Evolutionary conservation across 176 grass and related monocot genomes (phyloP), one percentile per base, ranked within the genome.

Genomic region (Otatea glauca): DNA sequence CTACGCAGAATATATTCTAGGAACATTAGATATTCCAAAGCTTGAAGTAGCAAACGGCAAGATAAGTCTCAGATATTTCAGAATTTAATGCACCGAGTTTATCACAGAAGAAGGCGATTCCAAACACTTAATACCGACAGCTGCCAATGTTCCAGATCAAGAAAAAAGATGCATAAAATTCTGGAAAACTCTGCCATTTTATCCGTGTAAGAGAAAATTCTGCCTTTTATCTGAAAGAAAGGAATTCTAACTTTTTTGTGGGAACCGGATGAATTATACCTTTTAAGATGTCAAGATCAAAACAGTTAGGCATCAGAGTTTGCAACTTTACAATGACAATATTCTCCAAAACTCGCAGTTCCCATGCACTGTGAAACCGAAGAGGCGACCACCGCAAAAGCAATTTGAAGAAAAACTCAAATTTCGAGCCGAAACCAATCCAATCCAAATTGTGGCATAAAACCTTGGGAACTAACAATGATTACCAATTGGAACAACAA

Each of bases 281-380:
- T 84, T 91, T 91, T 87, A 37, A 42, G 62, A 74, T 75, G 89
- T 88, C 89, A 8, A 88, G 63, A 84, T 91, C 85, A 91, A 49
- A 88, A 71, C 84, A 51, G 81, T 91, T 90, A 85, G 69, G 73
- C 65, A 81, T 80, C 87, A 67, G 79, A 77, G 74, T 25, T 58
- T 79, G 84, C 79, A 51, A 86, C 84, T 90, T 90, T 79, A 78
- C 7, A 13, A 16, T 48, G 65, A 83, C 74, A 67, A 83, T 49
- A 86, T 65, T 68, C 24, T 78, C 29, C 65, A 63, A 54, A 45
- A 62, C 37, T 72, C 7, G 65, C 25, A 86, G 88, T 32, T 86
- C 45, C 47, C 78, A 65, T 86, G 77, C 83, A 86, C 70, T 63
- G 64, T 45, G 49, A 32, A 63, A 51, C 77, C 25, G 10, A 62